These are phyloP conservation scores for Ocimum tenuiflorum DNA, from an alignment of 257 asterid genomes.

Conservation along the genomic window DNA sequence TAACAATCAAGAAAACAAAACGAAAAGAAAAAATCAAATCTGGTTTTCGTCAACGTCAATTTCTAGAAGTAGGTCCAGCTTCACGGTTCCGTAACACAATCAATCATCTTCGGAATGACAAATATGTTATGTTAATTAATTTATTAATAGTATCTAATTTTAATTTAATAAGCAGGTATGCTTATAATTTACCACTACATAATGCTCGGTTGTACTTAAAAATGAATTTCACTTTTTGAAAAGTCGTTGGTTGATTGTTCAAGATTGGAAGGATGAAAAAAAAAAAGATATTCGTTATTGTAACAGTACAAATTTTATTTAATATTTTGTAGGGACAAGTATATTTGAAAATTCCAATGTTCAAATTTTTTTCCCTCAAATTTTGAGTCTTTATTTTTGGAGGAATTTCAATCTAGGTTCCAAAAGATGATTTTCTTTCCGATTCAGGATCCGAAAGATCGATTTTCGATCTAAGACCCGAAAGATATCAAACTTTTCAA, in stretches of 20 bases:
- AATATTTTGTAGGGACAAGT: no score
- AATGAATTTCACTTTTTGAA: neutral
- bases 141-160: neutral
- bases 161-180: neutral
- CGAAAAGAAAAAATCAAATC: neutral
- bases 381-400: no score
- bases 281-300: no score
- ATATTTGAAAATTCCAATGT: no score
- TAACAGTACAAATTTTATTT: no score
- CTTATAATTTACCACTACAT: neutral
- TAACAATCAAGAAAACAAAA: neutral
- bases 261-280: neutral
- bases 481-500: no score
- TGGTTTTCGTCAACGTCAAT: neutral
- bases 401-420: no score
- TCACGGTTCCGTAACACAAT: neutral
- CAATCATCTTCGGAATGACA: neutral
- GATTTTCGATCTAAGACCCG: no score
- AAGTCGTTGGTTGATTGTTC: slow-evolving; percentile 10
- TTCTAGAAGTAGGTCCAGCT: neutral
- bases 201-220: neutral
- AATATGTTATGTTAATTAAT: neutral
- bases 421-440: no score
- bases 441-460: no score
- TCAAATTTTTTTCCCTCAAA: no score